Evolutionary conservation across 2,329 filamentous ascomycete species (phyloP).

Genomic region (Trichothecium roseum): DNA sequence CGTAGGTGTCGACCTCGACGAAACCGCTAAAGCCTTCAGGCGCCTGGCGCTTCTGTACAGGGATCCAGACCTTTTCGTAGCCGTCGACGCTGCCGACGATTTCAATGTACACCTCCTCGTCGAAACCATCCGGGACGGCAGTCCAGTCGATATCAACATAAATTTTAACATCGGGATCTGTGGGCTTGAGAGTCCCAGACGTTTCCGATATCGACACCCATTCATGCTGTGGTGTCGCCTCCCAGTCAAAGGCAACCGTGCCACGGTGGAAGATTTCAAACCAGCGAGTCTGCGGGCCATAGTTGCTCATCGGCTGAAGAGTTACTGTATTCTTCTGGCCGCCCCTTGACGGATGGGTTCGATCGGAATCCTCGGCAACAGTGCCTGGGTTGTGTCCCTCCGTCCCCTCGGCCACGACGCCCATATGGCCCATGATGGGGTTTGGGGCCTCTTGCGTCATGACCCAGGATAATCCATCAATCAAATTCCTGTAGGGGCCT

Average conservation of each 20-base stretch:
- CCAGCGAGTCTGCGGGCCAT: slow-evolving; percentile 18
- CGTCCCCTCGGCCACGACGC: slow-evolving; percentile 52
- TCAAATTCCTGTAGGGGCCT: slow-evolving; percentile 45
- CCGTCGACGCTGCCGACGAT: slow-evolving; percentile 3
- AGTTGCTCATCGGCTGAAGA: slow-evolving; percentile 19
- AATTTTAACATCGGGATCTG: slow-evolving; percentile 23
- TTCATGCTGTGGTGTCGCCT: slow-evolving; percentile 3
- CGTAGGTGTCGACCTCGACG: slow-evolving; percentile 7
- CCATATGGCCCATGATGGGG: slow-evolving; percentile 50
- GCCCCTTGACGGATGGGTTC: slow-evolving; percentile 28
- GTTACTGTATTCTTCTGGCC: slow-evolving; percentile 19
- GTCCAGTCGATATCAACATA: slow-evolving; percentile 35
- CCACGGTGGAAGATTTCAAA: slow-evolving; percentile 36
- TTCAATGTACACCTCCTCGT: slow-evolving; percentile 5
- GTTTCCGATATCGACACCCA: slow-evolving; percentile 16
- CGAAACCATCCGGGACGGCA: slow-evolving; percentile 19
- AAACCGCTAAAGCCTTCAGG: slow-evolving; percentile 9
- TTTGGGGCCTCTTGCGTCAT: slow-evolving; percentile 36
- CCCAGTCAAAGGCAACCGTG: slow-evolving; percentile 9
- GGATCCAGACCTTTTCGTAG: slow-evolving; percentile 6
- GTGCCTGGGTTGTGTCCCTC: slow-evolving; percentile 42
- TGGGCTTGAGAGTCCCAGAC: slow-evolving; percentile 17
- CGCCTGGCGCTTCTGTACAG: slow-evolving; percentile 4
- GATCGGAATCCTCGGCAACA: slow-evolving; percentile 44
- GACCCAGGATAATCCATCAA: slow-evolving; percentile 41